Percentiles rank a stretch among this genome's conserved stretches.
These are phyloP conservation scores for Xylaria sp. DNA, from an alignment of 2,329 filamentous ascomycete species.

Conservation along the genomic window DNA sequence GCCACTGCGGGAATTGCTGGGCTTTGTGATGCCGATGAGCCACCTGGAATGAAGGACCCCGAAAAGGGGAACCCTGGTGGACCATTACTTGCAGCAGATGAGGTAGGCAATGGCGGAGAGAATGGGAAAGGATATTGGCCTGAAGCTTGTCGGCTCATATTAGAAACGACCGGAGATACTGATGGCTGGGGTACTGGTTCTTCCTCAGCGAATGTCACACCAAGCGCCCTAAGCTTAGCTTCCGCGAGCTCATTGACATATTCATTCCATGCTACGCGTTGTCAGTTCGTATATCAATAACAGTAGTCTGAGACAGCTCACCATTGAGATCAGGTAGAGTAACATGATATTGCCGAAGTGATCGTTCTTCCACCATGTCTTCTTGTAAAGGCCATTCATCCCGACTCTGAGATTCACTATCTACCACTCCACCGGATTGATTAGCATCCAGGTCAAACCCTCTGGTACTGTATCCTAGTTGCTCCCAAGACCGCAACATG, in stretches of 20 bases:
- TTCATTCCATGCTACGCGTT: conserved; percentile 63
- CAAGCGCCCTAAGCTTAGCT: conserved; percentile 88
- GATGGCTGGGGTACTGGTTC: conserved; percentile 66
- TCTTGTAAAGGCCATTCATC: conserved; percentile 69
- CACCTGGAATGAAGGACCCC: conserved; percentile 63
- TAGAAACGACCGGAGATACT: conserved; percentile 68
- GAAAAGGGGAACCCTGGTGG: conserved; percentile 63
- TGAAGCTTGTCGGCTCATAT: conserved; percentile 71
- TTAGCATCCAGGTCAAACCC: conserved; percentile 69
- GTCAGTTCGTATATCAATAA: conserved; percentile 21
- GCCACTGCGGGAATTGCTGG: conserved; percentile 68
- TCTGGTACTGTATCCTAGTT: conserved; percentile 69
- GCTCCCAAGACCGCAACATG: conserved; percentile 70
- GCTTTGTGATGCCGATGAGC: conserved; percentile 65
- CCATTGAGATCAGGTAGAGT: conserved; percentile 72
- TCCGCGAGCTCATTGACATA: conserved; percentile 86
- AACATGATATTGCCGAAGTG: conserved; percentile 61
- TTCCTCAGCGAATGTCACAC: conserved; percentile 79
- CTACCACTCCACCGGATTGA: conserved; percentile 37
- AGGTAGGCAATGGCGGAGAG: conserved; percentile 81
- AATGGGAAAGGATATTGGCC: conserved; percentile 79
- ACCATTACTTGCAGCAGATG: conserved; percentile 74
- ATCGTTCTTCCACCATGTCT: conserved; percentile 63
- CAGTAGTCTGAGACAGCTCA: conserved; percentile 40
- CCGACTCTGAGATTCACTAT: conserved; percentile 66